phyloP scores from a whole-genome alignment of 202 grass and related monocot species.

The Zoysia matrella region DNA sequence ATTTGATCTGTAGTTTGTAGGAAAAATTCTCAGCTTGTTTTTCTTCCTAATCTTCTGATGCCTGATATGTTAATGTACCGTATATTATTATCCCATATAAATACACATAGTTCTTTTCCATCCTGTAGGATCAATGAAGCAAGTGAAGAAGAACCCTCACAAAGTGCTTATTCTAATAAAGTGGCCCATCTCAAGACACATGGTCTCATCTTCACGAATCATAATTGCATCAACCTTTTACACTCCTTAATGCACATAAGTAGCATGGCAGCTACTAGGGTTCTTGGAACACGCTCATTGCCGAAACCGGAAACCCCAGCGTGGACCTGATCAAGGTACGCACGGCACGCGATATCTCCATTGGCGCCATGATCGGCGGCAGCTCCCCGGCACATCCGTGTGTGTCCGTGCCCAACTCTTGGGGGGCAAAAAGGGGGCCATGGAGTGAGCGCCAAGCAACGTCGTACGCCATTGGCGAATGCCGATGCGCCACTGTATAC shows the following conservation, averaged over 20 bases:
- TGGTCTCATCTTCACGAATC: conserved; percentile 25
- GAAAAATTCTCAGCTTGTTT: conserved; percentile 15
- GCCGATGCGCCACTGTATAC: conserved; percentile 34
- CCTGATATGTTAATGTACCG: conserved; percentile 27
- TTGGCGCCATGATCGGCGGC: conserved; percentile 49
- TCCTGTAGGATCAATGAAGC: background rate
- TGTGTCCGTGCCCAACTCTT: conserved; percentile 42
- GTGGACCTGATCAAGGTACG: conserved; percentile 38
- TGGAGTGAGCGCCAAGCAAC: conserved; percentile 69
- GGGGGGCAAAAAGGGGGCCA: background rate
- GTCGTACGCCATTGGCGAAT: background rate
- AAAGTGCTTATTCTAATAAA: background rate
- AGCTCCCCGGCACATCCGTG: conserved; percentile 57
- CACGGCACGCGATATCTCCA: conserved; percentile 40
- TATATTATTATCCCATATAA: conserved; percentile 17
- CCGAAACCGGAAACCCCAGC: conserved; percentile 59
- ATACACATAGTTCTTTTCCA: conserved; percentile 15
- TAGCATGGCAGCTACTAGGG: conserved; percentile 39
- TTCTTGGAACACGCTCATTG: conserved; percentile 47
- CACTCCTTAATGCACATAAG: conserved; percentile 38
- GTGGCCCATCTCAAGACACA: conserved; percentile 43
- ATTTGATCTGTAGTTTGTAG: conserved; percentile 38
- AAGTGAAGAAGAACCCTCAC: background rate
- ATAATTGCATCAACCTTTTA: background rate
- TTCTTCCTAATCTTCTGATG: background rate